phyloP scores from a whole-genome alignment of 352 stramenopile genomes.

The Nothophytophthora sp. region DNA sequence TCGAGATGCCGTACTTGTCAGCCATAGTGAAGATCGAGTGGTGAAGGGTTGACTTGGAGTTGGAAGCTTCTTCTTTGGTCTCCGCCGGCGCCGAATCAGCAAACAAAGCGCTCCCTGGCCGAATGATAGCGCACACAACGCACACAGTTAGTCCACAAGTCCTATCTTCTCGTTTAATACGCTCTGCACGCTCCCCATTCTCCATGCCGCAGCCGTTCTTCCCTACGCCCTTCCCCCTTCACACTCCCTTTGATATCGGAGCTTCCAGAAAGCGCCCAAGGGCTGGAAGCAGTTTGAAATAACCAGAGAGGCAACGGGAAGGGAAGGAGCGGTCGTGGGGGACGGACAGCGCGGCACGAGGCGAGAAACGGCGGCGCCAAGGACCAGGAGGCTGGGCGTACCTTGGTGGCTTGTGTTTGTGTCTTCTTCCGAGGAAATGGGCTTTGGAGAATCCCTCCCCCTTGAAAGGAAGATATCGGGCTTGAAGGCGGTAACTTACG shows the following conservation, averaged over 20 bases:
- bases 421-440: conserved; percentile 33
- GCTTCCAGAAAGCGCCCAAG: background rate
- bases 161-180: background rate
- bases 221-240: background rate
- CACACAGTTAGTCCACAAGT: background rate
- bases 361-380: background rate
- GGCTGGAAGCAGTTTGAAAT: background rate
- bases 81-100: conserved; percentile 12
- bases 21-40: conserved; percentile 18
- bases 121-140: background rate
- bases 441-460: conserved; percentile 2
- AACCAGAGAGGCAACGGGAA: background rate
- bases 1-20: conserved; percentile 25
- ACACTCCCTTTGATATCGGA: too few species aligned
- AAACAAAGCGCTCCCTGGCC: conserved; percentile 9
- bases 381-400: too few species aligned
- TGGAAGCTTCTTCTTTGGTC: conserved; percentile 14
- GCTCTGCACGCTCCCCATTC: background rate
- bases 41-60: too few species aligned
- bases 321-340: background rate
- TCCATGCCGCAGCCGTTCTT: too few species aligned
- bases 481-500: too few species aligned
- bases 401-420: conserved; percentile 13
- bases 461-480: background rate
- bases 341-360: background rate